Evolutionary conservation across 805 yeast genomes (phyloP), one percentile per base, ranked within the genome.

Genomic region (Zygosaccharomyces rouxii): DNA sequence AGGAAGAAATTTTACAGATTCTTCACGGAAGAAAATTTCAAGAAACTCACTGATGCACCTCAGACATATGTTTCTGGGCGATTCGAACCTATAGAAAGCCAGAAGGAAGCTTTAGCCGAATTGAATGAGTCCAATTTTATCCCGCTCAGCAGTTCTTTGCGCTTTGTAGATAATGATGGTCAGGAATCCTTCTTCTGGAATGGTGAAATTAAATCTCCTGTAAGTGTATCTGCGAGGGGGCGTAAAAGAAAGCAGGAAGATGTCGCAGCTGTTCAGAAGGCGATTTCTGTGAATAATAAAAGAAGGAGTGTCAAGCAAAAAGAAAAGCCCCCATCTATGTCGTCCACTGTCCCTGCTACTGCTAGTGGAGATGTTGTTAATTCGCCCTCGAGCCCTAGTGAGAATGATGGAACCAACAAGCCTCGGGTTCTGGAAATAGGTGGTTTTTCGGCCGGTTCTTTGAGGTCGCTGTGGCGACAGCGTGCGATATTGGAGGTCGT

Each of bases 1-100:
- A 81, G 89, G 54, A 73, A 76, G 49, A 84, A 86, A 58, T 86
- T 80, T 55, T 86, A 79, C 64, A 71, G 95, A 35, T 81, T 85
- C 55, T 73, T 81, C 52, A 72, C 82, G 0, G 73, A 74, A 40
- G 60, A 66, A 3, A 67, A 72, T 38, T 75, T 72, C 47, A 49
- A 67, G 14, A 59, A 55, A 18, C 60, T 70, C 13, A 62, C 70
- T 0, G 66, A 66, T 19, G 53, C 59, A 2, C 43, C 18, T 1
- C 35, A 30, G 9, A 6, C 33, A 10, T 23, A 16, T 4, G 16
- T 21, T 16, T 25, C 14, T 29, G 30, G 21, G 7, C 14, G 38
- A 18, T 40, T 46, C 14, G 14, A 31, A 11, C 38, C 44, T 13
- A 14, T 48, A 5, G 30, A 30, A 23, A 35, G 13, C 13, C 55